A percentile compares a stretch with the other conserved stretches of the same genome.
These are phyloP conservation scores for Closterium sp. DNA, from an alignment of 139 green algal genomes.

Conservation along the genomic window DNA sequence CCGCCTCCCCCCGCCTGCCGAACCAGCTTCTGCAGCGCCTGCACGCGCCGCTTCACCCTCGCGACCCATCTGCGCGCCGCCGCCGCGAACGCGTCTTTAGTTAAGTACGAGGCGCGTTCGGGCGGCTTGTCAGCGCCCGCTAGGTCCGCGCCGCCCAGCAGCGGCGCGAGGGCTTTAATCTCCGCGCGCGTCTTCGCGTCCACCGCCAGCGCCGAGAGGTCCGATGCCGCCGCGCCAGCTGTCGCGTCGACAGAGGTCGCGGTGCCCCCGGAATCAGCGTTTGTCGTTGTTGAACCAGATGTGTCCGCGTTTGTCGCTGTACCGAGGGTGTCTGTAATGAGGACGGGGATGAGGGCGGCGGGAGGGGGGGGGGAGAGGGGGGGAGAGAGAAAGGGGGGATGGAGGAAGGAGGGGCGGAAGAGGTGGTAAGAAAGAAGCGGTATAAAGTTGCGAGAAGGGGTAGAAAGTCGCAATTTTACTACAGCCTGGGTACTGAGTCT, in stretches of 20 bases:
- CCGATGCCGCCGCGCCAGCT: background rate
- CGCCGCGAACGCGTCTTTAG: background rate
- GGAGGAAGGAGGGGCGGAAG: too few species aligned
- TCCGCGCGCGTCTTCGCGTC: background rate
- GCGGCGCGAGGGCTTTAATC: background rate
- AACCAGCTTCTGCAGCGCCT: background rate
- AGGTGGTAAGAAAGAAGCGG: too few species aligned
- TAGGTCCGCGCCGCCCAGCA: background rate
- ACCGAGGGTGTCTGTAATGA: background rate
- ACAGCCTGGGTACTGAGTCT: too few species aligned
- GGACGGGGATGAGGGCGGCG: too few species aligned
- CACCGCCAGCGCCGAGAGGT: background rate
- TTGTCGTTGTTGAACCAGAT: background rate
- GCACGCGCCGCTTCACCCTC: background rate
- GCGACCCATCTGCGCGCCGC: background rate
- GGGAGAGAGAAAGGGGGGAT: too few species aligned
- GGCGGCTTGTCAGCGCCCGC: too few species aligned
- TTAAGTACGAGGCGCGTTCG: background rate
- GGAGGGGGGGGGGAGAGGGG: too few species aligned
- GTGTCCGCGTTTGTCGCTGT: too few species aligned
- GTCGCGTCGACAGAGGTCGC: background rate
- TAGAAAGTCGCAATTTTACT: too few species aligned
- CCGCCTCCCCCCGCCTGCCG: too few species aligned
- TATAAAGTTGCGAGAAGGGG: too few species aligned
- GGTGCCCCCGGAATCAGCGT: too few species aligned